These are phyloP conservation scores for Cercospora nicotianae DNA, from an alignment of 2,329 filamentous ascomycete genomes.

Conservation along the genomic window DNA sequence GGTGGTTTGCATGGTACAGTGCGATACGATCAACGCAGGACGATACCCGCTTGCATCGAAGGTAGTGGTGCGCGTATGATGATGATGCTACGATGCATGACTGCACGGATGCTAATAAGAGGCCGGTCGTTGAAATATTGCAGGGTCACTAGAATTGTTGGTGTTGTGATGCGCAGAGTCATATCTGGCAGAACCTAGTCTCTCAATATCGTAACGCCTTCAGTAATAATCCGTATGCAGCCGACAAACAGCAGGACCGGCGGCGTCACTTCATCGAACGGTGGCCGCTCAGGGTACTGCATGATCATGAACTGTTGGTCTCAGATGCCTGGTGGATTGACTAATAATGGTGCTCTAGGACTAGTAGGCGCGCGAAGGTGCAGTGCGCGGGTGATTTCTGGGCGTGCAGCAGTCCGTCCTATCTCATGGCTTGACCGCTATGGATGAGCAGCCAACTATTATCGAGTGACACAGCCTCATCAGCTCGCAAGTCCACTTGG, in stretches of 20 bases:
- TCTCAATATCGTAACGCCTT: background rate
- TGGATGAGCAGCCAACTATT: background rate
- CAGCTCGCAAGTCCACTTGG: background rate
- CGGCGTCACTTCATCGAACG: conserved; percentile 1
- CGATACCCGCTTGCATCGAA: background rate
- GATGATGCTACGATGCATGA: background rate
- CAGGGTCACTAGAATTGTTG: conserved; percentile 2
- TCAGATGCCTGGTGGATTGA: conserved; percentile 5
- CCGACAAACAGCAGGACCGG: conserved; percentile 1
- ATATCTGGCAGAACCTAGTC: conserved; percentile 15
- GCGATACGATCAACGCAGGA: conserved; percentile 1
- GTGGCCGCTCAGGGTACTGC: conserved; percentile 7
- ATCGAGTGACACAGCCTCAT: background rate
- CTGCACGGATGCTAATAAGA: background rate
- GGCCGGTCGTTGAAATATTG: conserved; percentile 2
- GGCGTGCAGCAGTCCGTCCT: conserved; percentile 6
- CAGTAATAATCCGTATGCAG: conserved; percentile 15
- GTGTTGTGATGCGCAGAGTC: conserved; percentile 5
- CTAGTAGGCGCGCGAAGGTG: conserved; percentile 2
- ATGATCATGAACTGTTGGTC: conserved; percentile 2
- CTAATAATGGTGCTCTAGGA: conserved; percentile 1
- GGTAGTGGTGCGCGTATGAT: background rate
- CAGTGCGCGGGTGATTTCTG: conserved; percentile 7
- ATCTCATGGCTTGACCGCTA: conserved; percentile 4
- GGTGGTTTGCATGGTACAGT: background rate